Evolutionary conservation across 129 eudicot species (phyloP).

Genomic region (carrot (Daucus carota)): DH1_v3.0 NC_030381.2:44572001-44572500

Average conservation of each 20-base stretch:
- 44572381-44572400: conserved; percentile 36
- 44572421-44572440: neutral
- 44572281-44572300: conserved; percentile 3
- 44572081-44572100: conserved; percentile 62
- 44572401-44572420: conserved; percentile 30
- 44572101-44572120: conserved; percentile 61
- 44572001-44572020: conserved; percentile 73
- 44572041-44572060: conserved; percentile 70
- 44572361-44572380: conserved; percentile 20
- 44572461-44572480: neutral
- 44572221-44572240: conserved; percentile 68
- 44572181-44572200: conserved; percentile 53
- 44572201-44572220: conserved; percentile 46
- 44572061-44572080: conserved; percentile 70
- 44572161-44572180: conserved; percentile 40
- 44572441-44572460: neutral
- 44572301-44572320: conserved; percentile 15
- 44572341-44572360: conserved; percentile 26
- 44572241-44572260: conserved; percentile 26
- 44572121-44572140: conserved; percentile 59
- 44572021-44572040: conserved; percentile 62
- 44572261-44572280: conserved; percentile 27
- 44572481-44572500: neutral
- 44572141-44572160: conserved; percentile 35
- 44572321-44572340: conserved; percentile 17